Conservation (phyloP, 768 basidiomycete species). For the Ephemerocybe angulata region DNA sequence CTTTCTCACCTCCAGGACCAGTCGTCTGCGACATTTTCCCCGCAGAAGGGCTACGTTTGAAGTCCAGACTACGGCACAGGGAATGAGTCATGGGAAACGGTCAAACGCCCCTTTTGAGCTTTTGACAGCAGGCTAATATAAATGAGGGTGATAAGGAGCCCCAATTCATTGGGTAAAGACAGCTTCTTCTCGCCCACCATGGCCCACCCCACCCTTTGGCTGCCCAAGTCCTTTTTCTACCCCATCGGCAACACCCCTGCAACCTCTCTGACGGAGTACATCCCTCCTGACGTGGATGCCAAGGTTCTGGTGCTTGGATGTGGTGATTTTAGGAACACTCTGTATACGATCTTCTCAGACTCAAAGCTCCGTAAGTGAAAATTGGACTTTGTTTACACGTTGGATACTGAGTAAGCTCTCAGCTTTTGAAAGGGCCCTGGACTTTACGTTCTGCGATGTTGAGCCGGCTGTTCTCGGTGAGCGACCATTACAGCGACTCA, state of each 20-base stretch:
- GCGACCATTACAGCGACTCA: not conserved
- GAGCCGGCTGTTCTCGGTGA: conserved; percentile 48
- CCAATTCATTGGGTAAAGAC: too few species aligned
- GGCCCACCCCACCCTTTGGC: conserved; percentile 43
- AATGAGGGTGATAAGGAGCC: too few species aligned
- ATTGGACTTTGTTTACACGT: not conserved
- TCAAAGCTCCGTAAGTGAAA: conserved; percentile 19
- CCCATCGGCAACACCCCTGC: conserved; percentile 59
- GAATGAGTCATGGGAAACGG: too few species aligned
- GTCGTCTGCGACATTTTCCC: too few species aligned
- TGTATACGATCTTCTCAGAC: conserved; percentile 45
- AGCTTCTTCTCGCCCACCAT: conserved; percentile 21
- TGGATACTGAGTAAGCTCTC: not conserved
- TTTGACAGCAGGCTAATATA: too few species aligned
- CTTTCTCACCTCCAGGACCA: too few species aligned
- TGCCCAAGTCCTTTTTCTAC: conserved; percentile 48
- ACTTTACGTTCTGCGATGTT: conserved; percentile 50
- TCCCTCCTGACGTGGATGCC: conserved; percentile 44
- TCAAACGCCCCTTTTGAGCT: too few species aligned
- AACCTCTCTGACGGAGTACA: conserved; percentile 42
- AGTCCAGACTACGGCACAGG: too few species aligned
- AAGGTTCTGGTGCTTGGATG: conserved; percentile 53
- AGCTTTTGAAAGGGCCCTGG: conserved; percentile 27
- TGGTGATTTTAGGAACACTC: conserved; percentile 52
- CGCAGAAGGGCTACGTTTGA: too few species aligned